Evolutionary conservation across 495 filamentous ascomycete genomes (phyloP), one percentile per base, ranked within the genome.

Genomic region (Rhypophila decipiens): DNA sequence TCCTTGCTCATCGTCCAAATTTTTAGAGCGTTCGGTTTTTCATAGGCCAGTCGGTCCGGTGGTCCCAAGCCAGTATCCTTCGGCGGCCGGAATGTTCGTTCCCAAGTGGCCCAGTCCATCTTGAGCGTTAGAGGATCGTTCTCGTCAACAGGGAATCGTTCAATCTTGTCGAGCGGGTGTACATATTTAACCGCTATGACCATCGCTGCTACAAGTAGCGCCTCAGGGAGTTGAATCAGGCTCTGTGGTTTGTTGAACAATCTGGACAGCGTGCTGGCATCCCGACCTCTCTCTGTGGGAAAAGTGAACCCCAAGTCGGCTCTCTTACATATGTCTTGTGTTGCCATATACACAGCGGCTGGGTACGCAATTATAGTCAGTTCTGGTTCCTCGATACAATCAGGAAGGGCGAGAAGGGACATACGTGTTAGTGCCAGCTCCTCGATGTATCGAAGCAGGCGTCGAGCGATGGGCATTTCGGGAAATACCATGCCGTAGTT

Each of bases 361-460:
- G 27, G 10, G 45, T 86, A 78, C 84, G 39, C 20, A 22, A 35
- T 9, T 11, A 2, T n/a, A 13, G 42, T 67, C 31, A 70, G 60
- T 20, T 18, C 37, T 18, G 3, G 18, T 23, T 34, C 18, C 21
- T n/a, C n/a, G n/a, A n/a, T n/a, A 18, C 2, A 8, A 41, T 31
- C 27, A 7, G 27, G 27, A 13, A 13, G 7, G 27, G 27, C 13
- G 7, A 31, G n/a, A 0, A 19, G 41, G 24, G 21, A 58, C 78
- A 49, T 80, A 91, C 87, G 60, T 35, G 93, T 93, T 18, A 98
- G 69, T 8, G 84, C 80, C 20, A 97, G 72, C 38, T 85, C 75
- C 50, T 75, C 82, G 22, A 94, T 76, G 47, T 85, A 83, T 33
- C 82, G 75, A 47, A 83, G 80, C 8, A 89, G 60, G 15, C 95